Conservation (phyloP, 1,284 basidiomycete species). For the Ustilago curta region DNA sequence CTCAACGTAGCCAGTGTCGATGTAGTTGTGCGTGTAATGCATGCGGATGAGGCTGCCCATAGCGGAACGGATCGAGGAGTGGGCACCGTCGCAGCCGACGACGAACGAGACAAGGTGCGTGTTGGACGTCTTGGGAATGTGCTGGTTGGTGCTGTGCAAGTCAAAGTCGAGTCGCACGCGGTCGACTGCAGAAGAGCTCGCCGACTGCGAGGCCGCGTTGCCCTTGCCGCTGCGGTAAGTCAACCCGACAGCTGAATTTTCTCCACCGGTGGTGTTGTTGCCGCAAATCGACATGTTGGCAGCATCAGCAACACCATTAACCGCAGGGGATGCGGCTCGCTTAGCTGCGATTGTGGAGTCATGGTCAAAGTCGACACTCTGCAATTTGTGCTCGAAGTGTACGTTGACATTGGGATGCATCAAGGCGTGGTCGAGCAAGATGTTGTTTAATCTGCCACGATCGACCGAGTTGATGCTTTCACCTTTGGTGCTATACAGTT, state of each 20-base stretch:
- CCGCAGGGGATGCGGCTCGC: constrained; percentile 2
- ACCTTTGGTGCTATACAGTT: constrained; percentile 86
- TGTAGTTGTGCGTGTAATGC: constrained; percentile 93
- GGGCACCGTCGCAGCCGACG: constrained; percentile 56
- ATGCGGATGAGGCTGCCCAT: constrained; percentile 73
- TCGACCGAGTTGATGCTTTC: constrained; percentile 95
- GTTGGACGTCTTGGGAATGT: constrained; percentile 9
- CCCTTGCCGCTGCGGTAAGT: constrained; percentile 9
- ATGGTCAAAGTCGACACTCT: constrained; percentile 79
- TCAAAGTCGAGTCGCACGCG: constrained; percentile 40
- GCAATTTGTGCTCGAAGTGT: constrained; percentile 84
- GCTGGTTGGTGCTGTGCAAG: constrained; percentile 18
- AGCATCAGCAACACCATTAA: constrained; percentile 2
- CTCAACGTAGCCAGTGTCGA: constrained; percentile 95
- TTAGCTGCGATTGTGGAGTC: constrained; percentile 39
- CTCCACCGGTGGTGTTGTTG: constrained; percentile 13
- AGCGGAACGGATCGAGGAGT: constrained; percentile 69
- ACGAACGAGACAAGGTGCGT: constrained; percentile 50
- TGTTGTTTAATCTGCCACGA: constrained; percentile 85
- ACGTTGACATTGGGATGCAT: constrained; percentile 77
- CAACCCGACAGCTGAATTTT: constrained; percentile 19
- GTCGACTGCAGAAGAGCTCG: constrained; percentile 2
- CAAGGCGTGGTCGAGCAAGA: constrained; percentile 80
- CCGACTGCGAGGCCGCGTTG: background rate
- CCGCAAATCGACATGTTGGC: constrained; percentile 4